Percentiles rank a stretch among this genome's conserved stretches.
phyloP scores from a whole-genome alignment of 108 stramenopile species.

The Conticribra weissflogii region DNA sequence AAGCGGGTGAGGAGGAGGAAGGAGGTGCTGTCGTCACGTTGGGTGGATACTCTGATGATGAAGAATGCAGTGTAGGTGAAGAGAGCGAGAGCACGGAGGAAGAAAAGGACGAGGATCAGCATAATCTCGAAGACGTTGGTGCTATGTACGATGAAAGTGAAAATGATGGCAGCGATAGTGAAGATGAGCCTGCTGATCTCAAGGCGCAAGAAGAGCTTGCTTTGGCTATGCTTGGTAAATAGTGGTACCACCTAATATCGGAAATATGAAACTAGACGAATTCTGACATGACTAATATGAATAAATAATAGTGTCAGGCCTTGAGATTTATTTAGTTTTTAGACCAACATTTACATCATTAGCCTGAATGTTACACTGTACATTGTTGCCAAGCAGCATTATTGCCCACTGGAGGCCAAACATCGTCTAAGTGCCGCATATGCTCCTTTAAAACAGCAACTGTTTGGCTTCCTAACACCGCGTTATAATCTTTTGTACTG shows the following conservation, averaged over 20 bases:
- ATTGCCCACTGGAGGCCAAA: constrained; percentile 21
- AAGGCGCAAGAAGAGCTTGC: constrained; percentile 76
- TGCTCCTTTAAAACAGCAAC: constrained; percentile 7
- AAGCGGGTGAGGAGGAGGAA: constrained; percentile 30
- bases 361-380: neutral
- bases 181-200: constrained; percentile 52
- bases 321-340: neutral
- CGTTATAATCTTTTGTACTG: constrained; percentile 13
- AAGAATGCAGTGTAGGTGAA: constrained; percentile 20
- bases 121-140: constrained; percentile 1
- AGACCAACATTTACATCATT: neutral
- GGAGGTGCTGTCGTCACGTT: constrained; percentile 33
- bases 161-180: constrained; percentile 35
- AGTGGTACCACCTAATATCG: too few species aligned
- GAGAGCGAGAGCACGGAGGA: constrained; percentile 19
- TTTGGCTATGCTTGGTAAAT: constrained; percentile 68
- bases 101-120: constrained; percentile 15
- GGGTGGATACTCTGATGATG: constrained; percentile 5
- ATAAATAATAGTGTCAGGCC: neutral
- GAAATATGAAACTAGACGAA: neutral
- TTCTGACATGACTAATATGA: neutral
- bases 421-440: constrained; percentile 4
- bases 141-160: constrained; percentile 35
- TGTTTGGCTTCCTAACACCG: constrained; percentile 3
- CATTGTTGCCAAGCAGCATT: neutral